Evolutionary conservation across 441 rosid species (phyloP), one percentile per base, ranked within the genome.

Genomic region (Arabidopsis hybrid): DNA sequence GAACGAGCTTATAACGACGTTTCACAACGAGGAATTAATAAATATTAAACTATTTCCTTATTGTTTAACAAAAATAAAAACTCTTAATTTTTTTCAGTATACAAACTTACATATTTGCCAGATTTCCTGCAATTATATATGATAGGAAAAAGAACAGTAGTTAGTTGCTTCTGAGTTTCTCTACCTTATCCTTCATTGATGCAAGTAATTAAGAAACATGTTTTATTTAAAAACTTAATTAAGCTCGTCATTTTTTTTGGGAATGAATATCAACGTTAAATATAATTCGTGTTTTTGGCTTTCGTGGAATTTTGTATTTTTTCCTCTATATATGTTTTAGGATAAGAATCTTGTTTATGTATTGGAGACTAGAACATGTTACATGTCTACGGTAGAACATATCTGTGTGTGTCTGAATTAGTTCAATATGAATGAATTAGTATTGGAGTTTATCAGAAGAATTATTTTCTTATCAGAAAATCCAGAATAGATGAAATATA

Each of bases 1-100:
- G 82, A 80, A 75, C 45, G 85, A 76, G 83, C 85, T 74, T 56
- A 36, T 56, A 77, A 60, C 84, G 53, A 60, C 78, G 69, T 82
- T 81, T 77, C 80, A 78, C 29, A 65, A 47, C 39, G 13, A 65
- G 16, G 29, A 76, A 64, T 50, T 46, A 52, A 31, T 40, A 26
- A 35, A 21, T 32, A 59, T 3, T 61, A 62, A 61, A 61, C 7
- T 42, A 60, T 36, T 47, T 70, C 1, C 1, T 16, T 63, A 39
- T 9, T 39, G 42, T 38, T 38, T 8, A 38, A 38, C 40, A 9
- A 38, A 8, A 38, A 26, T 2, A 3, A 26, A 26, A 0, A 26
- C 29, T 26, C 29, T 26, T 26, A 26, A 26, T 2, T 26, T 46
- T 26, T 5, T 16, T 10, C 9, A 10, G 6, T 46, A 9, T 29